Evolutionary conservation across 225 moss, liverwort and hornwort genomes (phyloP), one percentile per base, ranked within the genome.

Genomic region (Straminergon stramineum): DNA sequence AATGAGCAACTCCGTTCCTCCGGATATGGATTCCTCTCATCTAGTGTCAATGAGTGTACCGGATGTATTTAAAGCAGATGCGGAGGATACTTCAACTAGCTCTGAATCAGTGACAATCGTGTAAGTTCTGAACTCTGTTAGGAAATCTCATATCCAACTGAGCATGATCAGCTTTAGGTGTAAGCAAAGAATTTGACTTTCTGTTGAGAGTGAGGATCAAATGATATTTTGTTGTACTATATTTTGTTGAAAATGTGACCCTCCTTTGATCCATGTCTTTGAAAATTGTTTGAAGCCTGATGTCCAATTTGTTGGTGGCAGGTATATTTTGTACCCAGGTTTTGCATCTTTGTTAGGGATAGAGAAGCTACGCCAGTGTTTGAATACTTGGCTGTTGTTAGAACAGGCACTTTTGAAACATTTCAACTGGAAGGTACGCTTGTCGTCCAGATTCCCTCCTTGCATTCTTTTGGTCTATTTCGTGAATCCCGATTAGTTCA

Each of bases 281-380:
- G 52, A 69, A 68, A 41, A 11, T 52, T 61, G 22, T 53, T 39
- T 37, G 32, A 89, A 77, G 53, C 73, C 75, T 79, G 77, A 92
- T 77, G 37, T 83, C 62, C 70, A 82, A 48, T 89, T 94, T 91
- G 91, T 85, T 91, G 90, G 91, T 88, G 75, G 84, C 93, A 97
- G 97, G 91, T 88, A 96, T 92, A 96, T 93, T 90, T 92, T 97
- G 90, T 97, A 97, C 84, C 94, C 96, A 82, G 96, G 94, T 75
- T 87, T 97, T 81, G 97, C 94, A 64, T 92, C 92, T 75, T 91
- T 96, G 45, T 91, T 97, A 89, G 97, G 97, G 87, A 94, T 97
- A 81, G 96, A 97, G 92, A 93, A 93, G 87, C 92, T 97, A 78
- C 96, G 96, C 88, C 93, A 97, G 90, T 89, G 92, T 87, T 91